Evolutionary conservation across 1,284 basidiomycete species (phyloP).

Genomic region (Fomes fomentarius): DNA sequence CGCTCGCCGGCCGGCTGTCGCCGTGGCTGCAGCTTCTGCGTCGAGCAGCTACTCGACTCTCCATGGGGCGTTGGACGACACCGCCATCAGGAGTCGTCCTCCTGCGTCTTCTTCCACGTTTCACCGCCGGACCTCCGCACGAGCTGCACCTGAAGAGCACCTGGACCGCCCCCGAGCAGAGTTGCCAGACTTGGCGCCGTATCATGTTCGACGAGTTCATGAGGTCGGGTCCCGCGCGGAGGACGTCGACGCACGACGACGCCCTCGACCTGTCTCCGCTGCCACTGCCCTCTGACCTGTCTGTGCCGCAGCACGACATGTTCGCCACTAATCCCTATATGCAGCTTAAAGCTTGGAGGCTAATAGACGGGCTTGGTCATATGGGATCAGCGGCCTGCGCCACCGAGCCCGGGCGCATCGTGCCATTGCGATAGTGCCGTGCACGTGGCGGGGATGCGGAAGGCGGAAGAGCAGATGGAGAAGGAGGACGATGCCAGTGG

Average conservation of each 20-base stretch:
- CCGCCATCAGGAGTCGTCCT: not conserved
- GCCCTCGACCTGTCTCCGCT: not conserved
- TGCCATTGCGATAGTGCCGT: not conserved
- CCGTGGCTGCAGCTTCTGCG: not conserved
- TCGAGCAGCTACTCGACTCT: constrained; percentile 20
- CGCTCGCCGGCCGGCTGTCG: not conserved
- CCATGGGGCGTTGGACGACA: constrained; percentile 19
- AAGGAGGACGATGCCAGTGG: too few relatives aligned
- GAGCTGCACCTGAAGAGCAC: too few relatives aligned
- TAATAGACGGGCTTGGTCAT: constrained; percentile 5
- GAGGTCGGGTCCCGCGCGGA: too few relatives aligned
- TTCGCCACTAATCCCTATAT: too few relatives aligned
- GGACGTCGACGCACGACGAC: not conserved
- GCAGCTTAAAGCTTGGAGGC: constrained; percentile 2
- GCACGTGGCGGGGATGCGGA: not conserved
- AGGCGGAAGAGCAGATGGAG: not conserved
- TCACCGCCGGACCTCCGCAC: not conserved
- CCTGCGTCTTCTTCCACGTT: not conserved
- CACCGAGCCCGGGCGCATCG: constrained; percentile 11
- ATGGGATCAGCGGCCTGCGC: constrained; percentile 7
- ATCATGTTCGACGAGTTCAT: too few relatives aligned
- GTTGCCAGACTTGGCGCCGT: too few relatives aligned
- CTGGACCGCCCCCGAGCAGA: too few relatives aligned
- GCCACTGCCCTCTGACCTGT: not conserved
- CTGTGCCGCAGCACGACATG: too few relatives aligned